phyloP scores from a whole-genome alignment of 1,284 basidiomycete genomes.

The Pyrrhoderma noxium region DNA sequence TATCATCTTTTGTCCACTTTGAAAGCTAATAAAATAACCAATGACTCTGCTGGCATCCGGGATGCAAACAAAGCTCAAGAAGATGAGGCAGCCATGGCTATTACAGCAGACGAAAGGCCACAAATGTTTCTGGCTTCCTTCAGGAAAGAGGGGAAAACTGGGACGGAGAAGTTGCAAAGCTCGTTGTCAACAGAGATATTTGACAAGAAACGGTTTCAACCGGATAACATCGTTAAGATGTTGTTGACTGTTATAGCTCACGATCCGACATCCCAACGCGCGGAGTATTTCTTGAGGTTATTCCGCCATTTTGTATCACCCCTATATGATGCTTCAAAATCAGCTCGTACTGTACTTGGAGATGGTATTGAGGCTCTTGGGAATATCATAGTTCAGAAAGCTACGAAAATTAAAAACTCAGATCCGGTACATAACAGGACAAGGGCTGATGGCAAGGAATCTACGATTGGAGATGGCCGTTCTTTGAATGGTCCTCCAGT shows the following conservation, averaged over 20 bases:
- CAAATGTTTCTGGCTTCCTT: conserved; percentile 56
- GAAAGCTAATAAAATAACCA: conserved; percentile 33
- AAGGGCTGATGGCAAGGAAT: conserved; percentile 22
- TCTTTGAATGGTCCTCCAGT: conserved; percentile 28
- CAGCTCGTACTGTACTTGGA: conserved; percentile 46
- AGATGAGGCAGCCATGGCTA: conserved; percentile 62
- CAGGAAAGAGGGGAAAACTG: conserved; percentile 32
- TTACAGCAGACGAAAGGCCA: conserved; percentile 58
- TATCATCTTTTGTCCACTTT: conserved; percentile 52
- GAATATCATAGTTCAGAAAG: conserved; percentile 41
- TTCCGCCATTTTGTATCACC: conserved; percentile 52
- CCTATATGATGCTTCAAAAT: conserved; percentile 47
- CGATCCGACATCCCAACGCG: conserved; percentile 57
- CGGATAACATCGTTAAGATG: conserved; percentile 65
- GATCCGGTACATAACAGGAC: conserved; percentile 31
- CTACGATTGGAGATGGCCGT: conserved; percentile 17
- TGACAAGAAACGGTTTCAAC: conserved; percentile 48
- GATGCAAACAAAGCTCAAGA: conserved; percentile 62
- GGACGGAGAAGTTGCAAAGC: conserved; percentile 34
- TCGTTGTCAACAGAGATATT: conserved; percentile 52
- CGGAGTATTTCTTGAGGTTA: conserved; percentile 60
- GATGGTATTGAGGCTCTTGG: conserved; percentile 67
- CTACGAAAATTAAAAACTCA: conserved; percentile 39
- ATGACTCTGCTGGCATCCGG: conserved; percentile 62
- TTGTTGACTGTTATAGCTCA: conserved; percentile 78